Evolutionary conservation across 139 green algal species (phyloP).

Genomic region (Chlamydomonas incerta): DNA sequence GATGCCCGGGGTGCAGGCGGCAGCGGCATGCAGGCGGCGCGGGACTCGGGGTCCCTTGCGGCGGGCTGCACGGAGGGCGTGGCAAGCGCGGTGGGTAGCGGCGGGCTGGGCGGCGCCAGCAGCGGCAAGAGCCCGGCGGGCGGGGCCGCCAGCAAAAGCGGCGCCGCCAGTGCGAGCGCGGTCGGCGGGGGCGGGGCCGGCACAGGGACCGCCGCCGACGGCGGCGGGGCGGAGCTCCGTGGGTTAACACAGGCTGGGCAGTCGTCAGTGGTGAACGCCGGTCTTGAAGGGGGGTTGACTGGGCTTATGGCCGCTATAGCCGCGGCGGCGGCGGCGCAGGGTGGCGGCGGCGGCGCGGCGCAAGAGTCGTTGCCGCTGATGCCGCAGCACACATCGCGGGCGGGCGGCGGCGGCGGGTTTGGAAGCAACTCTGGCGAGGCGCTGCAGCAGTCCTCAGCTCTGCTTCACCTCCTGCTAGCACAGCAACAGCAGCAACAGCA

Average conservation of each 20-base stretch:
- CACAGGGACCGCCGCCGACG: not conserved
- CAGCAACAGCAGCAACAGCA: constrained; percentile 17
- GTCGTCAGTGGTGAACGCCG: no score
- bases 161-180: not conserved
- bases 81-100: not conserved
- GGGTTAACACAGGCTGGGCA: no score
- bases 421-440: not conserved
- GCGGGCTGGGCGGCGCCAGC: not conserved
- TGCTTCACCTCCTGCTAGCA: no score
- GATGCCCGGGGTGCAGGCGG: no score
- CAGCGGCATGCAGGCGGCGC: no score
- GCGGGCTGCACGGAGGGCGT: not conserved
- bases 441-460: not conserved
- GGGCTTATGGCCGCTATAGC: constrained; percentile 8
- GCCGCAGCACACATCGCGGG: not conserved
- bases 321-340: not conserved
- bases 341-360: not conserved
- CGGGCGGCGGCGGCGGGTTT: not conserved
- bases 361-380: not conserved
- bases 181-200: not conserved
- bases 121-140: not conserved
- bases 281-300: not conserved
- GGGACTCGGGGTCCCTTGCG: no score
- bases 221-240: not conserved
- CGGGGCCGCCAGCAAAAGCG: not conserved